These are phyloP conservation scores for Tolypocladium nubicola DNA, from an alignment of 2,329 filamentous ascomycete species.

Conservation along the genomic window DNA sequence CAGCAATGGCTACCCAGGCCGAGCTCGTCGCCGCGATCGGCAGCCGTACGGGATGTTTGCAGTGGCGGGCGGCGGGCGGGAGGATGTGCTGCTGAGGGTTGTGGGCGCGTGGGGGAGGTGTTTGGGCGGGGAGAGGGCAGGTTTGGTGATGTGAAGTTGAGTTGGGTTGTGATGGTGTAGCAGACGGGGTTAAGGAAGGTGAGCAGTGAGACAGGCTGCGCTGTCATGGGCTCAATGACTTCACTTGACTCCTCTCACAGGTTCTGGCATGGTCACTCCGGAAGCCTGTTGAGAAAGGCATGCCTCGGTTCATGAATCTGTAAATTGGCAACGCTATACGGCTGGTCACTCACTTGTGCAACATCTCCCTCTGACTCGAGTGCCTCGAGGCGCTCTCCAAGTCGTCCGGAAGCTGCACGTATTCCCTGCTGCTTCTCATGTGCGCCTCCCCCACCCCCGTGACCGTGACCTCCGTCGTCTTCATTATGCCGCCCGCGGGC, in stretches of 20 bases:
- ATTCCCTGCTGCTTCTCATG: background rate
- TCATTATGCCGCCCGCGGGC: background rate
- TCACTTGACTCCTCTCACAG: no score
- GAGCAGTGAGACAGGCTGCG: no score
- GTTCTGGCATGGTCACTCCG: background rate
- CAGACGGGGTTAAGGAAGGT: no score
- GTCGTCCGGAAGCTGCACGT: background rate
- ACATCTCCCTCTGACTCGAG: background rate
- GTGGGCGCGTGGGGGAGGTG: background rate
- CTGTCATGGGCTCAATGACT: no score
- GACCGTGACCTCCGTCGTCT: background rate
- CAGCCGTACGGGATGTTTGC: constrained; percentile 2
- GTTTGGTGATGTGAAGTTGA: no score
- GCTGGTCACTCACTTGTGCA: background rate
- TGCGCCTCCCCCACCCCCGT: background rate
- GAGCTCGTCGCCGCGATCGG: no score
- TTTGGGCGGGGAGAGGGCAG: no score
- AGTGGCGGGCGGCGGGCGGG: background rate
- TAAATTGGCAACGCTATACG: background rate
- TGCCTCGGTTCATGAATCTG: background rate
- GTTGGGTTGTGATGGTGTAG: no score
- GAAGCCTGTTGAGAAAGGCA: background rate
- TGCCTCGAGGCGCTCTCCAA: background rate
- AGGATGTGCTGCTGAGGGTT: background rate
- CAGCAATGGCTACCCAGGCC: no score